Evolutionary conservation across 495 filamentous ascomycete species (phyloP), one percentile per base, ranked within the genome.

Genomic region (Penicillium verhagenii): DNA sequence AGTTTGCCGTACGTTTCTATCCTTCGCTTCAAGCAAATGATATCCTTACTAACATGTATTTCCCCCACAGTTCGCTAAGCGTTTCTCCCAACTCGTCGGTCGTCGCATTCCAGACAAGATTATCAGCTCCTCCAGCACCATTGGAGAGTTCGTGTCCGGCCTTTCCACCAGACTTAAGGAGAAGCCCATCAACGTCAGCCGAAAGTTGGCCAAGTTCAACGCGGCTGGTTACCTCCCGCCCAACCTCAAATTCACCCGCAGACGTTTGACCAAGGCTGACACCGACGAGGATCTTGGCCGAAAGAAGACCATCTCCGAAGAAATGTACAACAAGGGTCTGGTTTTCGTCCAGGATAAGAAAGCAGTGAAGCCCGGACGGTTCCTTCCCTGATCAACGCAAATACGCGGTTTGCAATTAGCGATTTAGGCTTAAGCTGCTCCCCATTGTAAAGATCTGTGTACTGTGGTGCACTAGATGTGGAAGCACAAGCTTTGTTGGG

Each of bases 301-400:
- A 59, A 90, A 86, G 85, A 94, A 96, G 82, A 61, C 92, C 25
- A 91, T 96, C 63, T 82, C 89, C 64, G 65, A 82, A 65, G 87
- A 88, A 72, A 78, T 96, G 38, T 72, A 80, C 63, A 75, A 80
- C 57, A 75, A 84, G 47, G 84, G 83, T 6, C 70, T 91, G 24
- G 50, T 70, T 26, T 37, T 56, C 23, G 51, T 40, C 40, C 42
- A 47, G 48, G 33, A 39, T 19, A 24, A 39, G 42, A 26, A 16
- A n/a, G n/a, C n/a, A n/a, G n/a, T n/a, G 20, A 45, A 25, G 42
- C 42, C 42, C 13, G 13, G 4, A 13, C 10, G 10, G 10, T 45
- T 28, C 23, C 21, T 45, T 28, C 23, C 13, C 20, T 45, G 23
- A 45, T 45, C 11, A 0, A 13, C 21, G 42, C 21, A 25, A 45